Base-by-base conservation (phyloP, 2,329 filamentous ascomycete genomes). In the Ascochyta fabae region DNA sequence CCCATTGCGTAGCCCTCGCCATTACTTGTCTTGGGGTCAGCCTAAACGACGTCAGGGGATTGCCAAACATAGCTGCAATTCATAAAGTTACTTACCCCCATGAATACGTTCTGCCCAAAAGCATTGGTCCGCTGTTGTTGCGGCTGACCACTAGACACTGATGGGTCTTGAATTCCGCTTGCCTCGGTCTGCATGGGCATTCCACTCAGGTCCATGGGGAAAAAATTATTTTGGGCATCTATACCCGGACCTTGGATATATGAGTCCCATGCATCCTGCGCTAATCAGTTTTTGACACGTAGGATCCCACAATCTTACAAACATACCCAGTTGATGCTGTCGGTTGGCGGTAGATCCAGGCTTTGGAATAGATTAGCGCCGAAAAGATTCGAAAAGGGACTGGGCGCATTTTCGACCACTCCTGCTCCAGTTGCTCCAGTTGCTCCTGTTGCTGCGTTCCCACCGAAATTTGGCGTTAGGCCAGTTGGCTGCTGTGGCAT, bases 281-380 rank as follows among this genome's bases (percentile, higher is more conserved):
- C 4, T 12, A 23, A 48, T 66, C 48, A 67, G 59, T 58, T 58
- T 23, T 5, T 29, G 13, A n/a, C 22, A 23, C 9, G 39, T 9
- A 31, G 6, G 6, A 13, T 19, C 10, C 12, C n/a, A 6, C 6
- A 19, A 26, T 10, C 26, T 40, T 76, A 29, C n/a, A 16, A 9
- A 51, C 83, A 73, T 79, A 89, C 87, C 85, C 85, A 88, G 58
- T 87, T 85, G 58, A 88, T 74, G 65, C 85, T 86, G 62, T 69
- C 68, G 0, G 66, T 68, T 16, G 65, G 68, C 2, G 83, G 81
- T 71, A 84, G 78, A 62, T 85, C 83, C 62, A 83, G 77, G 75
- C 84, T 82, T 56, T 81, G 78, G 48, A 81, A 77, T 2, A 76
- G 67, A 31, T 75, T 78, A 13, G 75, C 78, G 54, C 69, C 83